Percentiles rank a stretch among this genome's conserved stretches.
These are phyloP conservation scores for Lathyrus sativus DNA, from an alignment of 306 rosid species.

Conservation along the genomic window DNA sequence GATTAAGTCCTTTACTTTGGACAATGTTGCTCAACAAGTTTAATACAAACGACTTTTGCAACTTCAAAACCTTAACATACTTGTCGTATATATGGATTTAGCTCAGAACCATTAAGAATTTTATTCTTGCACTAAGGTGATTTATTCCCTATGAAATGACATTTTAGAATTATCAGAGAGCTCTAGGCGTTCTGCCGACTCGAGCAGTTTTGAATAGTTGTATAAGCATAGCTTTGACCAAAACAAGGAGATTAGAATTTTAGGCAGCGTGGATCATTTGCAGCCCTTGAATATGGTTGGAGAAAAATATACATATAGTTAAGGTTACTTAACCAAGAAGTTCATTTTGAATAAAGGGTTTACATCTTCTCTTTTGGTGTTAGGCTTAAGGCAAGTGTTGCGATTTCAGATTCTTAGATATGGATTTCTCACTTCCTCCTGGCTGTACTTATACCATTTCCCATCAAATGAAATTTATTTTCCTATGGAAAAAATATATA, in stretches of 20 bases:
- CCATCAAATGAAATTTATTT: conserved; percentile 3
- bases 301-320: background rate
- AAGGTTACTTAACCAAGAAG: conserved; percentile 1
- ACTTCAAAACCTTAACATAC: conserved; percentile 5
- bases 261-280: too few relatives aligned
- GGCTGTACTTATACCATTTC: background rate
- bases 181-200: background rate
- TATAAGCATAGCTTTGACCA: background rate
- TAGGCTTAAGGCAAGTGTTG: background rate
- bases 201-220: background rate
- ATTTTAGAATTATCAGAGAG: background rate
- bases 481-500: background rate
- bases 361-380: background rate
- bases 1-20: background rate
- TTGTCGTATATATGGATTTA: background rate
- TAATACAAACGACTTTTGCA: background rate
- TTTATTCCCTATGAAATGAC: background rate
- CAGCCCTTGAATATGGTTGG: background rate
- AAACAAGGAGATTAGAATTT: background rate
- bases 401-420: background rate
- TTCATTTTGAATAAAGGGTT: background rate
- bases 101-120: background rate
- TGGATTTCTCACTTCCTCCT: conserved; percentile 7
- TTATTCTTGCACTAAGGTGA: background rate
- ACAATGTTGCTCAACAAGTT: background rate